A percentile compares a stretch with the other conserved stretches of the same genome.
Evolutionary conservation across 495 filamentous ascomycete species (phyloP).

Genomic region (Aspergillus affinis): DNA sequence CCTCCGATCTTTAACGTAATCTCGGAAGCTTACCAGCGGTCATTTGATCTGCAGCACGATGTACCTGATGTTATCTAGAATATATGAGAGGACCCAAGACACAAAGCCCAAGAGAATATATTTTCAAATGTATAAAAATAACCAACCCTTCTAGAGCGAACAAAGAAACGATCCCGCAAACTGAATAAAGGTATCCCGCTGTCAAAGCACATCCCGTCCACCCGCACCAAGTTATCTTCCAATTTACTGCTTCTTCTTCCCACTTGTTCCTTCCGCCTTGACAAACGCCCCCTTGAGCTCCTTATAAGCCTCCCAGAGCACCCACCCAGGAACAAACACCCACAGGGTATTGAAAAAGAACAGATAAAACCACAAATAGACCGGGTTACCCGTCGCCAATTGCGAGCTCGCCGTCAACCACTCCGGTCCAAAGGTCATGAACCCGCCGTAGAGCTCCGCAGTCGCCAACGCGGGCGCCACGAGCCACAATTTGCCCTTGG

Average conservation of each 20-base stretch:
- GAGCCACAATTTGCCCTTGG: constrained; percentile 63
- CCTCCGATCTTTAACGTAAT: background rate
- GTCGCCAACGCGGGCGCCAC: constrained; percentile 77
- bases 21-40: too few relatives aligned
- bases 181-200: background rate
- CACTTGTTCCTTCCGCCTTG: constrained; percentile 2
- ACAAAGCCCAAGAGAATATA: too few relatives aligned
- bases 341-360: constrained; percentile 91
- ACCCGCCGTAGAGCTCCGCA: constrained; percentile 93
- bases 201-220: background rate
- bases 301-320: constrained; percentile 64
- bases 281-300: constrained; percentile 60
- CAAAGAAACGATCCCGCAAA: background rate
- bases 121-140: background rate
- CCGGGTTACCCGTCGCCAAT: constrained; percentile 76
- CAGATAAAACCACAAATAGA: constrained; percentile 86
- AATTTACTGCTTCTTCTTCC: background rate
- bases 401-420: constrained; percentile 79
- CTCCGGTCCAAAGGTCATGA: constrained; percentile 95
- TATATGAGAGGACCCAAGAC: too few relatives aligned
- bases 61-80: too few relatives aligned
- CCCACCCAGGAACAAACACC: constrained; percentile 78
- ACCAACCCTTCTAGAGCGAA: background rate
- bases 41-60: too few relatives aligned
- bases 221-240: background rate